Evolutionary conservation across 768 basidiomycete genomes (phyloP), one percentile per base, ranked within the genome.

Genomic region (Lentinula edodes): DNA sequence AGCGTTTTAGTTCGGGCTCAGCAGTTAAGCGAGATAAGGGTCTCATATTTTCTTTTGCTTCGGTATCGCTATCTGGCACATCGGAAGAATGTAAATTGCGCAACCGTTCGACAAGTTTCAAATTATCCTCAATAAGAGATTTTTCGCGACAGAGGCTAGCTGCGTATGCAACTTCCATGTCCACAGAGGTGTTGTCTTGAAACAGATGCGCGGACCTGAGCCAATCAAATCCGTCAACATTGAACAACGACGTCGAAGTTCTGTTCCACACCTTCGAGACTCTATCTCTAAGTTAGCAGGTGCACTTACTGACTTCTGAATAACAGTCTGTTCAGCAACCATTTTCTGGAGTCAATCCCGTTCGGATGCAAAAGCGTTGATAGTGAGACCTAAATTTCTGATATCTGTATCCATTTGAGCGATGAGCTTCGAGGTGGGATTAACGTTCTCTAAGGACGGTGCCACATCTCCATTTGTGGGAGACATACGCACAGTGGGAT

Each of bases 341-440:
- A 65, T 59, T 46, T 70, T 68, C 23, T 72, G 61, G 5, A 78
- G 62, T 1, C 64, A 64, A 10, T 70, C 66, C 45, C 78, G 69
- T 61, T 83, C 81, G 12, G 70, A 62, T 39, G 67, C 70, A 38
- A 81, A 76, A 2, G 68, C 69, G 13, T 79, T 75, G 28, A 79
- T 68, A 48, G 73, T 71, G 10, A 69, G 53, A 5, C 72, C 71
- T 52, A 81, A 67, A 0, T 64, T 65, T 8, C 64, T 68, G 51
- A 83, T 73, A 45, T 80, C 74, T 34, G 67, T 66, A 51, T 78
- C 73, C 16, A 82, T 8, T 48, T 59, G 68, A 12, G 60, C 61
- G 5, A 43, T 61, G 6, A 66, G 46, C n/a, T 52, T 42, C n/a
- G 50, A 38, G 18, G 35, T 34, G 39, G 28, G 61, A 52, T n/a